Evolutionary conservation across 257 asterid species (phyloP).

Genomic region (Solanum pennellii): DNA sequence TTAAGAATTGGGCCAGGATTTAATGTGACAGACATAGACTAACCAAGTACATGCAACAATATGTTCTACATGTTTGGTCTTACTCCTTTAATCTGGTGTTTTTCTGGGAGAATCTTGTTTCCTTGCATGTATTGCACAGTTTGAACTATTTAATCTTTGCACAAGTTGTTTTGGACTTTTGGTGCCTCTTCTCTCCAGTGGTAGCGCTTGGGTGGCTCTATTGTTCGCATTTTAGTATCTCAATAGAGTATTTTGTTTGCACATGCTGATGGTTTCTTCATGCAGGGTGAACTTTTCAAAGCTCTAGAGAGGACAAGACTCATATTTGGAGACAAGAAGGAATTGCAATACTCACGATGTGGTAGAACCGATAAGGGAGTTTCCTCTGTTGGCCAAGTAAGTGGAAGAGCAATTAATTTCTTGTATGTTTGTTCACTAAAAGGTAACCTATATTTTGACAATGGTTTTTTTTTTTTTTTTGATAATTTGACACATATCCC

Average conservation of each 20-base stretch:
- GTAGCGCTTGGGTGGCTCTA: background rate
- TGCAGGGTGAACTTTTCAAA: conserved; percentile 85
- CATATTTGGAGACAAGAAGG: conserved; percentile 73
- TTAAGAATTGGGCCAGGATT: background rate
- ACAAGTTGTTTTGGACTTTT: background rate
- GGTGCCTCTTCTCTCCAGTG: background rate
- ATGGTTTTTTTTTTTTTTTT: background rate
- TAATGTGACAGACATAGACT: background rate
- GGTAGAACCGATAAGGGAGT: conserved; percentile 99
- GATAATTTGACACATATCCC: background rate
- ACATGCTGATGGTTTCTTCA: background rate
- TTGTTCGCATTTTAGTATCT: background rate
- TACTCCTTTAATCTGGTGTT: background rate
- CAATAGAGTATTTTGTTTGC: background rate
- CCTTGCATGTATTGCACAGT: conserved; percentile 1
- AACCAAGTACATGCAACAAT: background rate
- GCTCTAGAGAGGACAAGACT: conserved; percentile 76
- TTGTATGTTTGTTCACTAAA: background rate
- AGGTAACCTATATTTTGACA: background rate
- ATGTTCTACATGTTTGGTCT: background rate
- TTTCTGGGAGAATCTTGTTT: background rate
- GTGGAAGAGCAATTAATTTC: conserved; percentile 8
- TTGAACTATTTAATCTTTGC: background rate
- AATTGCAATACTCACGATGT: conserved; percentile 77
- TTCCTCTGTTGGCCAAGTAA: conserved; percentile 95